Evolutionary conservation across 1,139 yeast species (phyloP).

Genomic region (Taphrina sp.): DNA sequence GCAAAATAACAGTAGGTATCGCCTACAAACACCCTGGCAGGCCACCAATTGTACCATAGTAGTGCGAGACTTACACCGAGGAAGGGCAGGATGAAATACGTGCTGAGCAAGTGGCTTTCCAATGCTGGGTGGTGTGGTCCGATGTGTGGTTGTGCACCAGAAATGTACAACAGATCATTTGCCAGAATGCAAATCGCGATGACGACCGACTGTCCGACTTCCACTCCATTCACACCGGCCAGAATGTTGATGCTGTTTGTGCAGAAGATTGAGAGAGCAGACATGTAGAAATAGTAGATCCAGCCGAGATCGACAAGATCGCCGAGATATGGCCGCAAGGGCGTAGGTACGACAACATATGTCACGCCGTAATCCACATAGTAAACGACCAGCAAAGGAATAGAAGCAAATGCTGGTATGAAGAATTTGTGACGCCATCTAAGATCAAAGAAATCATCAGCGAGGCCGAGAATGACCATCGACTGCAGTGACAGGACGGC

Average conservation of each 20-base stretch:
- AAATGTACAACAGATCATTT: slow-evolving; percentile 73
- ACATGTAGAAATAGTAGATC: slow-evolving; percentile 84
- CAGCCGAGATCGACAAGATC: slow-evolving; percentile 45
- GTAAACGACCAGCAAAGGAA: slow-evolving; percentile 86
- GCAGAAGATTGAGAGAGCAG: slow-evolving; percentile 83
- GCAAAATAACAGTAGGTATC: slow-evolving; percentile 97
- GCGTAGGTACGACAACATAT: slow-evolving; percentile 77
- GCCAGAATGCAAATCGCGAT: slow-evolving; percentile 66
- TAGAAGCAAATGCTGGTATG: slow-evolving; percentile 88
- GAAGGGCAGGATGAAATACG: slow-evolving; percentile 77
- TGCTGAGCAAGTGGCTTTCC: slow-evolving; percentile 79
- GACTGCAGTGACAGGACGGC: slow-evolving; percentile 80
- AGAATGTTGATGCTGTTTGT: slow-evolving; percentile 95
- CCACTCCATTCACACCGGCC: slow-evolving; percentile 95
- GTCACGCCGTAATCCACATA: slow-evolving; percentile 94
- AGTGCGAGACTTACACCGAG: slow-evolving; percentile 79
- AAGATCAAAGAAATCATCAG: slow-evolving; percentile 91
- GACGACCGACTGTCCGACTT: slow-evolving; percentile 89
- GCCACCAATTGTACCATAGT: slow-evolving; percentile 73
- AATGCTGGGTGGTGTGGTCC: slow-evolving; percentile 59
- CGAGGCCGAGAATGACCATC: slow-evolving; percentile 79
- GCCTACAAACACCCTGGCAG: slow-evolving; percentile 91
- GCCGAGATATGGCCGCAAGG: slow-evolving; percentile 49
- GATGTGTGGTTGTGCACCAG: slow-evolving; percentile 46
- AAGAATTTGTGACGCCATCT: slow-evolving; percentile 97